Evolutionary conservation across 192 early-diverging fungal genomes (phyloP).

Genomic region (Pilobolus umbonatus): DNA sequence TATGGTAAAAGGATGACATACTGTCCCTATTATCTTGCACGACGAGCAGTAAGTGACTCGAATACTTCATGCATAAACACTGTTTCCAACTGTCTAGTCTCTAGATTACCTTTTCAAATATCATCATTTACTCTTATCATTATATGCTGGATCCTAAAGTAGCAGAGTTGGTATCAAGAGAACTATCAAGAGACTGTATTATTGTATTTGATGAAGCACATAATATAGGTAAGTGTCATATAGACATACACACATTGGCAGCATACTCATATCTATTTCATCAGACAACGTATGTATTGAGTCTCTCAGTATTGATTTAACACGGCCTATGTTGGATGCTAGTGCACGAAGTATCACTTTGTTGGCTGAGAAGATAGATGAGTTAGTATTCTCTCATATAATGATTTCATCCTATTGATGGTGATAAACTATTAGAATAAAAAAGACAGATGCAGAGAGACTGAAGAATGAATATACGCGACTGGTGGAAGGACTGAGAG

Average conservation of each 20-base stretch:
- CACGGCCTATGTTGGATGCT: conserved; percentile 83
- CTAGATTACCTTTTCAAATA: conserved; percentile 85
- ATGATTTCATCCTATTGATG: too few relatives aligned
- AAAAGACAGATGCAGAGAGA: conserved; percentile 81
- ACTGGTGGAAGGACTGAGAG: conserved; percentile 84
- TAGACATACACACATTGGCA: conserved; percentile 1
- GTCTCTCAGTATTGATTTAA: conserved; percentile 91
- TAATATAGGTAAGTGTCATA: conserved; percentile 76
- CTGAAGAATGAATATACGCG: conserved; percentile 86
- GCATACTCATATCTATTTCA: neutral
- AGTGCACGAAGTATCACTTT: conserved; percentile 74
- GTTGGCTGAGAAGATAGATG: conserved; percentile 67
- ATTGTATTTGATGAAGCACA: conserved; percentile 99
- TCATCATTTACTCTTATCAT: conserved; percentile 98
- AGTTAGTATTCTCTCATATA: conserved; percentile 37
- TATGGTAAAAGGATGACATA: conserved; percentile 66
- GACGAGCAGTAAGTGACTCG: conserved; percentile 60
- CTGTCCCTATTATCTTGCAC: conserved; percentile 94
- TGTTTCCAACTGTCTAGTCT: too few relatives aligned
- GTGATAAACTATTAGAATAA: conserved; percentile 61
- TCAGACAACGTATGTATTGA: conserved; percentile 98
- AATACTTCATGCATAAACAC: neutral
- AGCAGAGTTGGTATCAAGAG: conserved; percentile 94
- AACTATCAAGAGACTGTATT: conserved; percentile 89
- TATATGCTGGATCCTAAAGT: conserved; percentile 99